Conservation (phyloP, 2,329 filamentous ascomycete species). For the Neofusicoccum ribis region DNA sequence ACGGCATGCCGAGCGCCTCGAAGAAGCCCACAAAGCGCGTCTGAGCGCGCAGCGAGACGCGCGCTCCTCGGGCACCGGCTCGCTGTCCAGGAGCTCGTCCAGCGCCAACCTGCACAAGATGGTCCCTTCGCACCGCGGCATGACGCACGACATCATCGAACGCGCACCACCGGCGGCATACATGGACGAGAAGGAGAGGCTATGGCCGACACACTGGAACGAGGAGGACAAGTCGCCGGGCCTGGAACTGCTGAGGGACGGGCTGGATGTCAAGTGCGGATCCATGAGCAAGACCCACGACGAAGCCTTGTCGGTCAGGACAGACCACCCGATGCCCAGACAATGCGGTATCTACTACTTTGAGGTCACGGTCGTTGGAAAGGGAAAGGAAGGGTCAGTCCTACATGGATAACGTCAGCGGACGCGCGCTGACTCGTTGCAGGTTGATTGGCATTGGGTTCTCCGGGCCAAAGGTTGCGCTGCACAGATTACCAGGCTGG, state of each 20-base stretch:
- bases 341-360: conserved; percentile 96
- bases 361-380: conserved; percentile 68
- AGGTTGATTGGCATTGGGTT: conserved; percentile 61
- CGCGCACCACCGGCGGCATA: conserved; percentile 52
- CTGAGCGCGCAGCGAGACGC: conserved; percentile 49
- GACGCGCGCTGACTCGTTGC: conserved; percentile 25
- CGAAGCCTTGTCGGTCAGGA: conserved; percentile 79
- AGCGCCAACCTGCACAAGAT: conserved; percentile 62
- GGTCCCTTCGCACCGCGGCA: conserved; percentile 68
- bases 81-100: conserved; percentile 58
- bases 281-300: conserved; percentile 60
- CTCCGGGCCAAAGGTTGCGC: conserved; percentile 57
- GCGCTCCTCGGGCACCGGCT: conserved; percentile 46
- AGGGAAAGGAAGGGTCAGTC: conserved; percentile 66
- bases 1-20: conserved; percentile 73
- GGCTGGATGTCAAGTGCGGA: conserved; percentile 67
- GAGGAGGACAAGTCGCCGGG: conserved; percentile 71
- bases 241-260: conserved; percentile 73
- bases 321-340: conserved; percentile 82
- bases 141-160: conserved; percentile 84
- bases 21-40: conserved; percentile 58
- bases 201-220: conserved; percentile 81
- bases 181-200: conserved; percentile 15
- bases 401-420: conserved; percentile 29
- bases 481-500: conserved; percentile 65